Percentiles rank a stretch among this genome's conserved stretches.
phyloP scores from a whole-genome alignment of 768 basidiomycete genomes.

The Bullera alba region DNA sequence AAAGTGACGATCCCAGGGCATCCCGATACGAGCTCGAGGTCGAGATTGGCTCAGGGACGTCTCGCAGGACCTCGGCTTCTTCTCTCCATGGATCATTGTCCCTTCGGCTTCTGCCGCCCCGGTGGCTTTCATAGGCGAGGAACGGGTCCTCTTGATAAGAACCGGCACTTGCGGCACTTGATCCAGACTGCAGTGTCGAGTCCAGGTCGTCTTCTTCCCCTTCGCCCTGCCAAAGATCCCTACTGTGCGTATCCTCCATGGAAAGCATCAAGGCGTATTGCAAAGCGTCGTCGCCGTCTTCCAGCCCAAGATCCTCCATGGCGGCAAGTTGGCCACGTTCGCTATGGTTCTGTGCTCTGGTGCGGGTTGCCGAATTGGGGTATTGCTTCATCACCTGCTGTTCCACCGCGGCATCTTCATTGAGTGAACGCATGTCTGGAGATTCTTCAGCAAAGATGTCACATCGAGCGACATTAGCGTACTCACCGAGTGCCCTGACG shows the following conservation, averaged over 20 bases:
- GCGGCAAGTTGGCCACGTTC: slow-evolving; percentile 20
- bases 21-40: too few species aligned
- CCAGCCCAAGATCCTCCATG: slow-evolving; percentile 37
- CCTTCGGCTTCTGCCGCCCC: too few species aligned
- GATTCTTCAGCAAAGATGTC: not conserved
- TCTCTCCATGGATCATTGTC: too few species aligned
- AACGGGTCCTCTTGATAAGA: too few species aligned
- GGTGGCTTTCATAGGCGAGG: too few species aligned
- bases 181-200: too few species aligned
- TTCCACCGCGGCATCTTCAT: not conserved
- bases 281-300: slow-evolving; percentile 37
- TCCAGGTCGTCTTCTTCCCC: too few species aligned
- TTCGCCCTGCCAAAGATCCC: too few species aligned
- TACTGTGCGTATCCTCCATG: slow-evolving; percentile 29
- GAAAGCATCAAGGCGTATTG: slow-evolving; percentile 43
- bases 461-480: not conserved
- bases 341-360: not conserved
- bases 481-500: slow-evolving; percentile 13
- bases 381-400: not conserved
- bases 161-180: too few species aligned
- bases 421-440: not conserved
- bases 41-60: too few species aligned
- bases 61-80: too few species aligned
- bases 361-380: not conserved
- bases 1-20: too few species aligned